Percentiles rank a stretch among this genome's conserved stretches.
Conservation (phyloP, 2,329 filamentous ascomycete species). For the Colletotrichum tanaceti region DNA sequence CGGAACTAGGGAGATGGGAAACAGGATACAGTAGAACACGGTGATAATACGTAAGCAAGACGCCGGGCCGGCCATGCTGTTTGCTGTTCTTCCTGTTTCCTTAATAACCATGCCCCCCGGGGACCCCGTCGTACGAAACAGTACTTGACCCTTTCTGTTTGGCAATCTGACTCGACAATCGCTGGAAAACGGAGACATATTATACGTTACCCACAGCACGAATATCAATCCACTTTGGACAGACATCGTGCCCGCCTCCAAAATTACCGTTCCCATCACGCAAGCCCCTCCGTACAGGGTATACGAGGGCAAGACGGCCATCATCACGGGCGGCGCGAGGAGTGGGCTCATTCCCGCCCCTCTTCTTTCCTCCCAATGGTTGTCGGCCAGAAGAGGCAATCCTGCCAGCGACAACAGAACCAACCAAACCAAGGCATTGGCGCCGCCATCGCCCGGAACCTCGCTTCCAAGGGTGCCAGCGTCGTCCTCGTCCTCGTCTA, state of each 20-base stretch:
- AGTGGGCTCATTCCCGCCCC: conserved; percentile 48
- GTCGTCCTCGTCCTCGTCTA: conserved; percentile 71
- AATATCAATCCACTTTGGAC: background rate
- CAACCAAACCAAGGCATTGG: conserved; percentile 63
- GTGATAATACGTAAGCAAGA: background rate
- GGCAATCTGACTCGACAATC: conserved; percentile 3
- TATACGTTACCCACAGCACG: conserved; percentile 2
- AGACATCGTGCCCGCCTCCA: conserved; percentile 28
- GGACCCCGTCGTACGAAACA: background rate
- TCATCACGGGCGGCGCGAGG: conserved; percentile 64
- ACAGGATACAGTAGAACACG: background rate
- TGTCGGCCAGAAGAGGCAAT: conserved; percentile 23
- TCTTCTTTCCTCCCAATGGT: background rate
- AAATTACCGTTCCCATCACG: conserved; percentile 33
- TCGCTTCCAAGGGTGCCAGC: conserved; percentile 70
- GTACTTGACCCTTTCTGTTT: background rate
- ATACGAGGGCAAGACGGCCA: conserved; percentile 60
- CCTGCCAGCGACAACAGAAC: conserved; percentile 3
- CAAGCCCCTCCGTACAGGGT: conserved; percentile 41
- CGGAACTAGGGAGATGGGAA: background rate
- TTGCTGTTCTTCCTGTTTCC: conserved; percentile 1
- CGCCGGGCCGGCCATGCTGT: conserved; percentile 3
- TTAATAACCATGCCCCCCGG: conserved; percentile 31
- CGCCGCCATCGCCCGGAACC: conserved; percentile 66
- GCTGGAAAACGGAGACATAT: background rate